Conservation (phyloP, 2,329 filamentous ascomycete genomes). For the Botryotinia narcissicola region DNA sequence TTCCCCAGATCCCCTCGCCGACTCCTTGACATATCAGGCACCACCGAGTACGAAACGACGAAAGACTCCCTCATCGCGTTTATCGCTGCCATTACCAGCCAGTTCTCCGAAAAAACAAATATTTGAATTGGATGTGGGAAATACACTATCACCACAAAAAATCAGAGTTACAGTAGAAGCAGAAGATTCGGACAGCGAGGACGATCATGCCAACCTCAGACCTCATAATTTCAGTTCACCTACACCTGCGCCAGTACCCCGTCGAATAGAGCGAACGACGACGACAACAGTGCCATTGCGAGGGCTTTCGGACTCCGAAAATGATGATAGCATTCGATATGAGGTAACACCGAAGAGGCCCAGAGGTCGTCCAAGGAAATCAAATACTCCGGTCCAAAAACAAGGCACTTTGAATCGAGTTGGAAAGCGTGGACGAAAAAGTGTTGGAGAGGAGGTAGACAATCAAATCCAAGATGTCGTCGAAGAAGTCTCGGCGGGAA, state of each 20-base stretch:
- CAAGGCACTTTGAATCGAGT: slow-evolving; percentile 31
- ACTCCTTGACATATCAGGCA: slow-evolving; percentile 32
- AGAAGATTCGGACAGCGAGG: slow-evolving; percentile 32
- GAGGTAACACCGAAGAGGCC: slow-evolving; percentile 42
- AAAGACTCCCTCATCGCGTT: slow-evolving; percentile 27
- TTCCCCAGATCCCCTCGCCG: slow-evolving; percentile 40
- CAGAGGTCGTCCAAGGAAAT: slow-evolving; percentile 45
- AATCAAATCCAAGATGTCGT: slow-evolving; percentile 31
- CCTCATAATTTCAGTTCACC: slow-evolving; percentile 26
- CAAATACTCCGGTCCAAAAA: slow-evolving; percentile 39
- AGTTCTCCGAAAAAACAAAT: slow-evolving; percentile 39
- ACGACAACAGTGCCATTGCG: slow-evolving; percentile 38
- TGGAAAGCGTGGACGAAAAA: slow-evolving; percentile 29
- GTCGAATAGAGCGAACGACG: slow-evolving; percentile 34
- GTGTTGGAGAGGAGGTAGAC: slow-evolving; percentile 34
- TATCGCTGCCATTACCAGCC: slow-evolving; percentile 31
- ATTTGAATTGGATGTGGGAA: slow-evolving; percentile 39
- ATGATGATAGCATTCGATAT: slow-evolving; percentile 26
- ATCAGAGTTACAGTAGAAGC: slow-evolving; percentile 40
- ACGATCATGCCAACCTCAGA: slow-evolving; percentile 26
- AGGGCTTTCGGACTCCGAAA: slow-evolving; percentile 37
- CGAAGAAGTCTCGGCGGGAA: slow-evolving; percentile 29
- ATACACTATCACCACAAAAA: slow-evolving; percentile 38
- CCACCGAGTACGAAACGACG: slow-evolving; percentile 35
- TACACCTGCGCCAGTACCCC: slow-evolving; percentile 26